Conservation (phyloP, 306 rosid genomes). For the Cicer pinnatifidum region DNA sequence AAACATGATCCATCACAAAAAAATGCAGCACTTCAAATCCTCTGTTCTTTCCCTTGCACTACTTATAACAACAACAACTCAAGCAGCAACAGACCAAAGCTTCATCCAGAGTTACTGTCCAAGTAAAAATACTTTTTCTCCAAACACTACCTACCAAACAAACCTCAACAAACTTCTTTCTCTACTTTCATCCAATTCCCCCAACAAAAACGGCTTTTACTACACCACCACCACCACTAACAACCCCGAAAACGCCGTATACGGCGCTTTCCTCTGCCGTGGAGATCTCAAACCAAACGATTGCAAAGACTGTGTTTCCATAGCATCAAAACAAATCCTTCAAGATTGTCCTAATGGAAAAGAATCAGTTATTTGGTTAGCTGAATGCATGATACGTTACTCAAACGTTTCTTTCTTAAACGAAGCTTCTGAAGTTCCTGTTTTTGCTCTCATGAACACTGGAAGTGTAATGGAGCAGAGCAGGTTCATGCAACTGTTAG, state of each 20-base stretch:
- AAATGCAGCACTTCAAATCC: conserved; percentile 22
- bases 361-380: conserved; percentile 42
- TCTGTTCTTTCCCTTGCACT: conserved; percentile 11
- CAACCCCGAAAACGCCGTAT: conserved; percentile 4
- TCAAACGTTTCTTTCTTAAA: conserved; percentile 36
- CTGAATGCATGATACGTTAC: conserved; percentile 50
- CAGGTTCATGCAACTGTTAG: conserved; percentile 31
- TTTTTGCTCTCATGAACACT: rapidly evolving
- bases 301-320: conserved; percentile 46
- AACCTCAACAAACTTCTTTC: conserved; percentile 39
- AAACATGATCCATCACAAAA: background rate
- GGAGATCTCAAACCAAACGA: conserved; percentile 28
- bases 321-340: conserved; percentile 10
- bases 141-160: conserved; percentile 29
- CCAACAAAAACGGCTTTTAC: conserved; percentile 35
- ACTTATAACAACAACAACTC: background rate
- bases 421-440: background rate
- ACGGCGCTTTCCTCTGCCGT: conserved; percentile 47
- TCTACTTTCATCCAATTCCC: conserved; percentile 36
- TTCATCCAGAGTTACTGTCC: background rate
- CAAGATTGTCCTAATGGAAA: conserved; percentile 10
- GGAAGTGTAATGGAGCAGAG: background rate
- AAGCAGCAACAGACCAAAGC: conserved; percentile 23
- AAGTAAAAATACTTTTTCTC: conserved; percentile 32
- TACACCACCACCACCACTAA: conserved; percentile 6